A percentile compares a stretch with the other conserved stretches of the same genome.
These are phyloP conservation scores for Gymnopilus dilepis DNA, from an alignment of 768 basidiomycete genomes.

Conservation along the genomic window DNA sequence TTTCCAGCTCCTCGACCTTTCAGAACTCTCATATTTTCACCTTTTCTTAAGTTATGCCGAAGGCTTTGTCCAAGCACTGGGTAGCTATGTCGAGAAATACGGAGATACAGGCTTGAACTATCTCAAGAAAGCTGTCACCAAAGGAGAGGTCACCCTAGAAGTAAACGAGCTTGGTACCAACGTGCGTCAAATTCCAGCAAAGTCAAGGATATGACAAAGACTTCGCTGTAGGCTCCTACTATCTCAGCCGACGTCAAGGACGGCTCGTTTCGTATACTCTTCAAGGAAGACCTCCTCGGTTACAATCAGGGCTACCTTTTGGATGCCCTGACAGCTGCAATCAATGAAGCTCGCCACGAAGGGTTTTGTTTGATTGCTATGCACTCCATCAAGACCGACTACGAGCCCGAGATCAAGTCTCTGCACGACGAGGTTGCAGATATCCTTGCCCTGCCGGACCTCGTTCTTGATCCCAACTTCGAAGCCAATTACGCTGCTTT, in stretches of 20 bases:
- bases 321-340: slow-evolving; percentile 35
- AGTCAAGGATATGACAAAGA: background rate
- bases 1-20: background rate
- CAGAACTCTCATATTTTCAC: background rate
- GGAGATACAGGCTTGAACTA: slow-evolving; percentile 41
- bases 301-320: slow-evolving; percentile 34
- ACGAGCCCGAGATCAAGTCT: slow-evolving; percentile 35
- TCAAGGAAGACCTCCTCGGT: slow-evolving; percentile 36
- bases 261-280: slow-evolving; percentile 46
- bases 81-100: slow-evolving; percentile 34
- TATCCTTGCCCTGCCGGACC: slow-evolving; percentile 34
- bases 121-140: slow-evolving; percentile 44
- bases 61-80: slow-evolving; percentile 39
- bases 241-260: slow-evolving; percentile 42
- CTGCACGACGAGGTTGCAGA: slow-evolving; percentile 33
- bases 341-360: slow-evolving; percentile 38
- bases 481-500: slow-evolving; percentile 37
- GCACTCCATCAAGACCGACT: slow-evolving; percentile 38
- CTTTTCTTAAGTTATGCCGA: slow-evolving; percentile 41
- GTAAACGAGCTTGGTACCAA: slow-evolving; percentile 38
- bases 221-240: slow-evolving; percentile 30
- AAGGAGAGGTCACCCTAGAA: slow-evolving; percentile 38
- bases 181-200: slow-evolving; percentile 17
- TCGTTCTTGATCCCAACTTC: slow-evolving; percentile 45
- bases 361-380: slow-evolving; percentile 40